These are phyloP conservation scores for Alternaria longipes DNA, from an alignment of 2,329 filamentous ascomycete species.

Conservation along the genomic window DNA sequence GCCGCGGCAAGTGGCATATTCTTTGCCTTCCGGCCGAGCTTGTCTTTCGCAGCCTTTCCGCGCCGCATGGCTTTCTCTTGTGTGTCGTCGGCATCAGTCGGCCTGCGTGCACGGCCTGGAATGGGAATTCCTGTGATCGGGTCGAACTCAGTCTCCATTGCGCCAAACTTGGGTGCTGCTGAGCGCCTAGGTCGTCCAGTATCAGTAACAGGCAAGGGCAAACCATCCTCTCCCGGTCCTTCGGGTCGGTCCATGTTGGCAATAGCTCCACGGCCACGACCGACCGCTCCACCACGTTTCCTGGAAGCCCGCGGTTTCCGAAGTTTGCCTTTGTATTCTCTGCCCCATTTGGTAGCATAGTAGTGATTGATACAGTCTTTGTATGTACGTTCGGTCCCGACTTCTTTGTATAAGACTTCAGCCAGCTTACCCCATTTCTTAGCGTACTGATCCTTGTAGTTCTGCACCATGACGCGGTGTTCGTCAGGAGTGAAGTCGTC, in stretches of 20 bases:
- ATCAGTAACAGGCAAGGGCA: constrained; percentile 55
- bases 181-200: constrained; percentile 61
- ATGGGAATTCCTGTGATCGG: constrained; percentile 43
- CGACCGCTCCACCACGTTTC: constrained; percentile 48
- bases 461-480: constrained; percentile 73
- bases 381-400: constrained; percentile 70
- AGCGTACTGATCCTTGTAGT: constrained; percentile 73
- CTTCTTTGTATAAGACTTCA: constrained; percentile 62
- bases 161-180: constrained; percentile 76
- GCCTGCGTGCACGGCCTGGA: constrained; percentile 47
- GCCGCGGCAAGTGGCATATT: constrained; percentile 53
- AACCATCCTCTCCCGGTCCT: constrained; percentile 50
- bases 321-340: constrained; percentile 79
- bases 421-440: constrained; percentile 87
- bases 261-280: constrained; percentile 66
- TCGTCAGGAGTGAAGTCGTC: constrained; percentile 81
- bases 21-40: constrained; percentile 53
- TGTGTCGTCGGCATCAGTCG: constrained; percentile 44
- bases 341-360: constrained; percentile 79
- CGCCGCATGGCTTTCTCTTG: constrained; percentile 53
- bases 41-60: constrained; percentile 52
- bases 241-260: constrained; percentile 58
- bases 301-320: constrained; percentile 41
- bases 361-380: constrained; percentile 87
- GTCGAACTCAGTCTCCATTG: constrained; percentile 71